Base-by-base conservation (phyloP, 129 eudicot species). In the Tanacetum coccineum region DNA sequence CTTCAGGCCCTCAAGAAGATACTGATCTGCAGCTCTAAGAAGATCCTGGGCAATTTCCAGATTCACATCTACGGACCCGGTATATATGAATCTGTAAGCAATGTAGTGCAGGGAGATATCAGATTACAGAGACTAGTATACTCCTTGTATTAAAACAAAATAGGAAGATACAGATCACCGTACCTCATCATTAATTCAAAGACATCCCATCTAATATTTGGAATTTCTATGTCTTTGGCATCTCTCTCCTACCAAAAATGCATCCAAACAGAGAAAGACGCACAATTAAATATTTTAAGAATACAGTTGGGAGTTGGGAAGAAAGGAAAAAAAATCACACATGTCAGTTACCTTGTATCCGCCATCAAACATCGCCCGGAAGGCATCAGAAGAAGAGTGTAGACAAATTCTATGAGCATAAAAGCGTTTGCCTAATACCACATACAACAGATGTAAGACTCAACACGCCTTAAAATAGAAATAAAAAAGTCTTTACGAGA, bases 351-450 rank as follows among this genome's bases (percentile, higher is more conserved):
- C 90, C 71, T 80, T 74, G 70, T 84, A 84, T 40, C 90, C 90
- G 49, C 90, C 90, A 78, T 84, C 90, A 75, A 84, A 84, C 90
- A 84, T 84, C 57, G 90, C 90, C 51, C 90, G 84, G 65, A 84
- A 84, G 20, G 90, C 90, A 75, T 84, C 90, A 64, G 90, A 84
- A 54, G 90, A 84, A 68, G 90, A 86, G 64, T 81, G 90, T 8
- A 84, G 83, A 71, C 90, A 84, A 62, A 84, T 84, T 54, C 90
- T 81, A 64, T 84, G 90, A 66, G 90, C 90, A 21, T 84, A 81
- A 66, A 84, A 84, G 51, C 90, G 81, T 59, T 79, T 78, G 66
- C 90, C 90, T 84, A 62, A 62, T 17, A 22, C 30, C 13, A 48
- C 44, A 8, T 45, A 46, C 6, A 56, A 52, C 20, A 30, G 4